Evolutionary conservation across 495 filamentous ascomycete species (phyloP), one percentile per base, ranked within the genome.

Genomic region (Talaromyces proteolyticus): DNA sequence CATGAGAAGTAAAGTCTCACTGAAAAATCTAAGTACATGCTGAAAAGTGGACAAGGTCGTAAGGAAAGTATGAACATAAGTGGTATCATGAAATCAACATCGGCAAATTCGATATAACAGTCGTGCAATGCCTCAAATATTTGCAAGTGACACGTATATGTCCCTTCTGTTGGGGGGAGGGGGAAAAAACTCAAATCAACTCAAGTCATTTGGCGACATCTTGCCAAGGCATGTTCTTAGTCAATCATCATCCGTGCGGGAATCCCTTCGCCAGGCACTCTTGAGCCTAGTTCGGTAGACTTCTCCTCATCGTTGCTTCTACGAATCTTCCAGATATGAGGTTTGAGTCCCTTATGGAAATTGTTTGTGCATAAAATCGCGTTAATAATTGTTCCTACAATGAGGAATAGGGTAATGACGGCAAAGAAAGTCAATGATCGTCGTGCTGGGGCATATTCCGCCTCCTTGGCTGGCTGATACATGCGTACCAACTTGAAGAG

Each of bases 401-500:
- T 91, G 52, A 96, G 72, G 22, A 93, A 58, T 24, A 98, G 81
- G 18, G 94, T 96, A 57, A 98, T 86, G 50, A 95, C 81, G 46
- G 93, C 91, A 67, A 98, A 98, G 53, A 87, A 87, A 18, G 93
- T 97, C 59, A 98, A 75, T 38, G 82, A 87, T 48, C 81, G 80
- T 40, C 83, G 80, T 16, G 89, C 91, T 0, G 92, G 81, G 20
- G 74, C 50, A 67, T 96, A 98, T 50, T 73, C 63, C 5, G 63
- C 24, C 22, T 56, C 61, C n/a, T 70, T 72, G 12, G 56, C 56
- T 14, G 74, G 66, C 51, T 80, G 78, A 71, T 94, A 98, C 84
- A 98, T 98, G 61, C 93, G 90, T 49, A 90, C 82, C 21, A 96
- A 81, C 75, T 98, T 98, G 82, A 97, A 98, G 61, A 95, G 77